Evolutionary conservation across 371 early-diverging fungal genomes (phyloP).

Genomic region (Haplosporangium sp.): DNA sequence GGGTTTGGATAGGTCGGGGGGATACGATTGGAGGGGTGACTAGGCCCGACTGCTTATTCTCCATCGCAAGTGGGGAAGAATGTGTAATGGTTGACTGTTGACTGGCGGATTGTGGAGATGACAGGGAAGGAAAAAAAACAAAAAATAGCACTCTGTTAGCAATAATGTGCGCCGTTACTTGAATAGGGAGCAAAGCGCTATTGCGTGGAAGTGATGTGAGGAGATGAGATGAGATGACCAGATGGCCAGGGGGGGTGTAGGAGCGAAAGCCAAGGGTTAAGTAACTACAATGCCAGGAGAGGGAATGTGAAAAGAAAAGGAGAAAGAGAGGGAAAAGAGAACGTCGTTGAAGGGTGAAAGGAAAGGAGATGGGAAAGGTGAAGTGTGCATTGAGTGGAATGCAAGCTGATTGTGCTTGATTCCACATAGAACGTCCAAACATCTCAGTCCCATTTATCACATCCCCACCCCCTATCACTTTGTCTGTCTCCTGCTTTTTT

Average conservation of each 20-base stretch:
- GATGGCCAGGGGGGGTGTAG: neutral
- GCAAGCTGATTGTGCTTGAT: no score
- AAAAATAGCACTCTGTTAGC: no score
- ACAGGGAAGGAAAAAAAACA: neutral
- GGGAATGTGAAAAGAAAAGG: neutral
- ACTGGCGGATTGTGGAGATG: neutral
- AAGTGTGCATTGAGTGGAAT: neutral
- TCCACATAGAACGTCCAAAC: no score
- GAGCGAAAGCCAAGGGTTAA: neutral
- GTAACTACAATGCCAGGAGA: neutral
- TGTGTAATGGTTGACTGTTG: no score
- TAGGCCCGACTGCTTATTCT: slow-evolving; percentile 13
- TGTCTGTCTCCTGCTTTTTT: no score
- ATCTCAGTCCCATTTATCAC: no score
- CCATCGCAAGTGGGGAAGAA: slow-evolving; percentile 9
- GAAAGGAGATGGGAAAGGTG: neutral
- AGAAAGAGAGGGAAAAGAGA: slow-evolving; percentile 1
- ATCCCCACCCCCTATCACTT: no score
- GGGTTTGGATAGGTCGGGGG: slow-evolving; percentile 29
- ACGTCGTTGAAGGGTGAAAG: neutral
- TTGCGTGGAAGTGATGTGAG: no score
- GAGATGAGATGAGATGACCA: neutral
- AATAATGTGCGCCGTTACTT: no score
- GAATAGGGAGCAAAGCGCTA: no score
- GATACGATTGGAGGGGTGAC: slow-evolving; percentile 28